Base-by-base conservation (phyloP, 495 filamentous ascomycete species). In the Astrocystis sublimbata region DNA sequence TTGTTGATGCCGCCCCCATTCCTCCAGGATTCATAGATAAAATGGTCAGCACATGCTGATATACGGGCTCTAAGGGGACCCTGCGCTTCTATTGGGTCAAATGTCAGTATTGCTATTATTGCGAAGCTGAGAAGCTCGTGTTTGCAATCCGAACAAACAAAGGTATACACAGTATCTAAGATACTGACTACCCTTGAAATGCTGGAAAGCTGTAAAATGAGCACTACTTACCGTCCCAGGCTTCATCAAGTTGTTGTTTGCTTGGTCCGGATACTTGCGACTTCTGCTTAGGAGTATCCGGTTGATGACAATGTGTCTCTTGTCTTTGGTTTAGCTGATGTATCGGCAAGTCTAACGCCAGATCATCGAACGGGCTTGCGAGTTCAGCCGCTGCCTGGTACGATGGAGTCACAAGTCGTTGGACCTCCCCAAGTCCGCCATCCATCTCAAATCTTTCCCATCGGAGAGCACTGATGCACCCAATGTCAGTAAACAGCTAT, bases 371-470 rank as follows among this genome's bases (percentile, higher is more conserved):
- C 28, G 84, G 83, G 19, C 79, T 74, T 15, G 83, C 79, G 45
- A 91, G 89, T 40, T 89, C 84, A 36, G 87, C 79, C 13, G 90
- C 86, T 13, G 87, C 87, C 63, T 88, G 83, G 63, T 89, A 92
- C 0, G 88, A 83, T 8, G 86, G 82, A 68, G 91, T 88, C 2
- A 53, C 7, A n/a, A 7, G 10, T 46, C 26, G 58, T 24, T 38
- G 58, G 68, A 81, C 76, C 63, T 68, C 72, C 12, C 41, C 41
- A 59, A 81, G 42, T 19, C 81, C 80, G n/a, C 81, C 79, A 51
- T 73, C 71, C 15, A 72, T 73, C 56, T 88, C 86, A 82, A 86
- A 92, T 53, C 82, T 85, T 68, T 92, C 90, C 85, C 89, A 92
- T 28, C 86, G 84, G 21, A 79, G 75, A 19, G 83, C 76, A 64